Percentiles rank a stretch among this genome's conserved stretches.
Evolutionary conservation across 2,329 filamentous ascomycete genomes (phyloP).

Genomic region (Ilyonectria sp.): DNA sequence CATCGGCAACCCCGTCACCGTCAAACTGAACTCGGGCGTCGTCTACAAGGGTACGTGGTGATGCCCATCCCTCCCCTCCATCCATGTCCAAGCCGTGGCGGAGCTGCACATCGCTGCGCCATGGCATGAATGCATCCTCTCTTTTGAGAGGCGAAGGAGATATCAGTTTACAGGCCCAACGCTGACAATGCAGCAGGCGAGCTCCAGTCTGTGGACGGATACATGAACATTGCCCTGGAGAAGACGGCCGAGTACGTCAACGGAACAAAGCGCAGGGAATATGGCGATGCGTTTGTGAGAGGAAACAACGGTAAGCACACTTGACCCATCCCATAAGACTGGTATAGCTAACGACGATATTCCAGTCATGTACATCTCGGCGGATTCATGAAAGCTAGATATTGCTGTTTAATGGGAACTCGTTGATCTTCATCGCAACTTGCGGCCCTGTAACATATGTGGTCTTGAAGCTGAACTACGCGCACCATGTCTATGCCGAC

Average conservation of each 20-base stretch:
- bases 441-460: background rate
- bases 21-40: slow-evolving; percentile 98
- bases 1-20: slow-evolving; percentile 92
- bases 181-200: slow-evolving; percentile 74
- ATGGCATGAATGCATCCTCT: background rate
- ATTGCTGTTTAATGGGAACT: slow-evolving; percentile 38
- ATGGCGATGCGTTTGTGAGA: slow-evolving; percentile 95
- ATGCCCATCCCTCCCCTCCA: background rate
- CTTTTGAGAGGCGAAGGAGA: background rate
- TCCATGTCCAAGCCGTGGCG: slow-evolving; percentile 5
- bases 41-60: slow-evolving; percentile 87
- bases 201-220: slow-evolving; percentile 96
- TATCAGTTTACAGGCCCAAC: background rate
- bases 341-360: slow-evolving; percentile 27
- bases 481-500: no score
- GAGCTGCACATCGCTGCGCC: background rate
- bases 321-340: background rate
- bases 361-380: slow-evolving; percentile 80
- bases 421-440: slow-evolving; percentile 24
- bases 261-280: slow-evolving; percentile 84
- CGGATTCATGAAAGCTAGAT: slow-evolving; percentile 63
- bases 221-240: slow-evolving; percentile 99
- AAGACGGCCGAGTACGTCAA: slow-evolving; percentile 95
- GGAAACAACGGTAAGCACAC: slow-evolving; percentile 88
- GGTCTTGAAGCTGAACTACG: background rate